Conservation (phyloP, 345 rosid genomes). For the Aurinia saxatilis region DNA sequence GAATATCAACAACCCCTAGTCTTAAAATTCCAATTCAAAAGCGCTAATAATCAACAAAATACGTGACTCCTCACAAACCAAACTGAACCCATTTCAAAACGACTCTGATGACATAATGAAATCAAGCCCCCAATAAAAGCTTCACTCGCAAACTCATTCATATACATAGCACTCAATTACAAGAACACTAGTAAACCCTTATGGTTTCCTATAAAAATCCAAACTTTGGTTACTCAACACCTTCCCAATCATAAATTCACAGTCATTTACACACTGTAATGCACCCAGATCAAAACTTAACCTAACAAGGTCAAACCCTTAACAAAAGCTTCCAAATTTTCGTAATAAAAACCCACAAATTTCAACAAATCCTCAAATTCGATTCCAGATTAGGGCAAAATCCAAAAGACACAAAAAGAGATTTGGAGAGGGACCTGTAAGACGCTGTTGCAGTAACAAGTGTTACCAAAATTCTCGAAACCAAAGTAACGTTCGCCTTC, state of each 20-base stretch:
- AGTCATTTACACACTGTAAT: no score
- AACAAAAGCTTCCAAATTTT: background rate
- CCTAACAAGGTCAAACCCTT: constrained; percentile 1
- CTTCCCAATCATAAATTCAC: background rate
- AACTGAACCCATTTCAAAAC: no score
- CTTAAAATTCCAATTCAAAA: no score
- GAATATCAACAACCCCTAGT: background rate
- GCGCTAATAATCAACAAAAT: no score
- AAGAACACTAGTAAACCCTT: background rate
- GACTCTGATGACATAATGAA: no score
- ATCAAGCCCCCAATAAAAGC: no score
- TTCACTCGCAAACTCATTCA: background rate
- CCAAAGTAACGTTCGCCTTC: constrained; percentile 99
- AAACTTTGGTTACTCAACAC: background rate
- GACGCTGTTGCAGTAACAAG: constrained; percentile 98
- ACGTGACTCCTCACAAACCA: no score
- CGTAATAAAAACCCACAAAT: background rate
- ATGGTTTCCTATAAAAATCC: no score
- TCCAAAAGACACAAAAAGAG: background rate
- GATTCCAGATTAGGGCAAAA: background rate
- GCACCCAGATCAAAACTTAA: background rate
- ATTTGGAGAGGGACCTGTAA: constrained; percentile 65
- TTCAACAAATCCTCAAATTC: constrained; percentile 11
- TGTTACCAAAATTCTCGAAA: constrained; percentile 97
- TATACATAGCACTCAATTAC: background rate